Evolutionary conservation across 1,139 yeast genomes (phyloP).

Genomic region (Blastobotrys illinoisensis): DNA sequence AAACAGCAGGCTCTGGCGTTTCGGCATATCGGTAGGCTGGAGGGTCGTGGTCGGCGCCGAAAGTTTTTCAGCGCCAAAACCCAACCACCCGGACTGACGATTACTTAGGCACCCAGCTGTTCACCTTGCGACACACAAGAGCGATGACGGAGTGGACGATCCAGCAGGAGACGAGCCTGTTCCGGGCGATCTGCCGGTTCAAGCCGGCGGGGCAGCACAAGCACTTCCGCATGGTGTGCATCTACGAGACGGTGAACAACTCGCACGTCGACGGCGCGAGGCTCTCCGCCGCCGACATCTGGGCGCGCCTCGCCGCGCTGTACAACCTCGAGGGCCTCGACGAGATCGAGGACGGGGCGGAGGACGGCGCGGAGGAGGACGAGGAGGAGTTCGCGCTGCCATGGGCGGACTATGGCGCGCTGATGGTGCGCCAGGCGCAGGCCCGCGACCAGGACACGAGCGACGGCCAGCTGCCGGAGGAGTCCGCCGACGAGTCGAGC

Average conservation of each 20-base stretch:
- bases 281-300: constrained; percentile 46
- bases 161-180: constrained; percentile 62
- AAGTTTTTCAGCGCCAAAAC: constrained; percentile 1
- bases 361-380: constrained; percentile 15
- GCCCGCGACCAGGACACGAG: constrained; percentile 19
- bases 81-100: background rate
- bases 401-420: constrained; percentile 41
- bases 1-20: constrained; percentile 22
- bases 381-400: constrained; percentile 39
- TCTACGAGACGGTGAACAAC: constrained; percentile 49
- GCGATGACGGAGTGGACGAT: constrained; percentile 40
- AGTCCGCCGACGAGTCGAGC: background rate
- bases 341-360: constrained; percentile 40
- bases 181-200: constrained; percentile 60
- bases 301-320: constrained; percentile 49
- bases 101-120: background rate
- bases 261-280: constrained; percentile 25
- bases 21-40: constrained; percentile 17
- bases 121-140: background rate
- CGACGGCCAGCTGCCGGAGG: background rate
- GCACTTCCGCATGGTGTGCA: constrained; percentile 53
- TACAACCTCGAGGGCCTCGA: constrained; percentile 57
- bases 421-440: constrained; percentile 38
- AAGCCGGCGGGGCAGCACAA: constrained; percentile 63
- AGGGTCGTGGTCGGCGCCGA: background rate